These are phyloP conservation scores for Gymnopilus junonius DNA, from an alignment of 768 basidiomycete genomes.

Conservation along the genomic window DNA sequence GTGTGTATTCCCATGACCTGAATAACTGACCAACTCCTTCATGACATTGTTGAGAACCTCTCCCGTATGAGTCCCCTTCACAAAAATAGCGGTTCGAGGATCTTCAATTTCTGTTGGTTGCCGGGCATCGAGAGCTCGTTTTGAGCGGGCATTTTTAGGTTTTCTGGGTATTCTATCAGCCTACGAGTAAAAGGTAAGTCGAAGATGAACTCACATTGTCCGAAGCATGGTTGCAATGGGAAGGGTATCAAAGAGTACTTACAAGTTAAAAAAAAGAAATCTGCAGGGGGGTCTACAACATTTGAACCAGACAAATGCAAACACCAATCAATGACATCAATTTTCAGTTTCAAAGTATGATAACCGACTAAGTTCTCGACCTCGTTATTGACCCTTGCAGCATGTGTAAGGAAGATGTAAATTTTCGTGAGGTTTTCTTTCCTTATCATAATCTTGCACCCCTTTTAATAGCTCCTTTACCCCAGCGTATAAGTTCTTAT, in stretches of 20 bases:
- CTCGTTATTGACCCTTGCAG: not conserved
- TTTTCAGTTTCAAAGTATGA: not conserved
- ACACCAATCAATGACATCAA: not conserved
- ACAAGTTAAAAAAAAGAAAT: constrained; percentile 6
- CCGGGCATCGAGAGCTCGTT: constrained; percentile 84
- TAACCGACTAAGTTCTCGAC: not conserved
- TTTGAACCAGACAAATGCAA: not conserved
- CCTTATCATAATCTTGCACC: not conserved
- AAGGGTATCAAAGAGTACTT: not conserved
- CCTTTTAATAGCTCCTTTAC: not conserved
- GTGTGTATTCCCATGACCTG: no score
- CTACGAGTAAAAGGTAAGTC: not conserved
- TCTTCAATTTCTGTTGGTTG: constrained; percentile 92
- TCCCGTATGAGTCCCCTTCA: constrained; percentile 85
- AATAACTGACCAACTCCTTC: constrained; percentile 79
- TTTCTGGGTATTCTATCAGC: constrained; percentile 46
- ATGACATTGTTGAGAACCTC: constrained; percentile 80
- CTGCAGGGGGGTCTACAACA: not conserved
- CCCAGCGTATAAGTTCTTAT: no score
- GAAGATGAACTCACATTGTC: constrained; percentile 8
- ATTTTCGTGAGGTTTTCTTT: not conserved
- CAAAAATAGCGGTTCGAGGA: constrained; percentile 86
- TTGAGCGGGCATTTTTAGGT: constrained; percentile 95
- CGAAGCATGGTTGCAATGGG: constrained; percentile 8
- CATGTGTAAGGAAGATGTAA: constrained; percentile 1